Base-by-base conservation (phyloP, 805 yeast genomes). In the Barnettozyma sp. region DNA sequence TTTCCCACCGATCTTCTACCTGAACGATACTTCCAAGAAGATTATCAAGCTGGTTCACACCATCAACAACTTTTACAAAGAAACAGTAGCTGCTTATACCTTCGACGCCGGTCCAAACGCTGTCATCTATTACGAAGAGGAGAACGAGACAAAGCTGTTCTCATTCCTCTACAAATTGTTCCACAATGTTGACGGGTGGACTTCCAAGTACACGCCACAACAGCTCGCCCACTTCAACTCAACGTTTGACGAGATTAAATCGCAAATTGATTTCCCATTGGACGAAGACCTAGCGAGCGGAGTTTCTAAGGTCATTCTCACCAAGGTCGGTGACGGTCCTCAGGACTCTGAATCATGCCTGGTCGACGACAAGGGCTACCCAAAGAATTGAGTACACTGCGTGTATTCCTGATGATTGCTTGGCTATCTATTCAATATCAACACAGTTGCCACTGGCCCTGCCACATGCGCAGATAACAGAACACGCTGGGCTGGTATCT, bases 91-190 rank as follows among this genome's bases (percentile, higher is more conserved):
- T 10, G 97, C 97, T 25, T 92, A 92, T 62, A 92, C 99, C 2
- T 92, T 82, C 55, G 99, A 92, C 60, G 99, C 99, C 22, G 99
- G 99, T 56, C 98, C 99, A 61, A 92, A 92, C 62, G 95, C 97
- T 15, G 99, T 92, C 30, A 73, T 92, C 42, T 92, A 92, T 65
- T 92, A 92, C 57, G 77, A 80, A 55, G 72, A 71, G 46, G 68
- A 77, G 52, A 74, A 90, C 60, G 95, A 87, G 61, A 49, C 62
- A n/a, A 68, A 66, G 43, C 78, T 92, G 6, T 70, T 90, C 48
- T 79, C 87, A 4, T 68, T 84, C 45, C 63, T 92, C 40, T 65
- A 78, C 59, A 65, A 68, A 38, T 68, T 73, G 44, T 78, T 86
- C 52, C 59, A 61, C 33, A 52, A 69, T 33, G 74, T 81, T 33